Evolutionary conservation across 805 yeast genomes (phyloP).

Genomic region (Candida vaughaniae): DNA sequence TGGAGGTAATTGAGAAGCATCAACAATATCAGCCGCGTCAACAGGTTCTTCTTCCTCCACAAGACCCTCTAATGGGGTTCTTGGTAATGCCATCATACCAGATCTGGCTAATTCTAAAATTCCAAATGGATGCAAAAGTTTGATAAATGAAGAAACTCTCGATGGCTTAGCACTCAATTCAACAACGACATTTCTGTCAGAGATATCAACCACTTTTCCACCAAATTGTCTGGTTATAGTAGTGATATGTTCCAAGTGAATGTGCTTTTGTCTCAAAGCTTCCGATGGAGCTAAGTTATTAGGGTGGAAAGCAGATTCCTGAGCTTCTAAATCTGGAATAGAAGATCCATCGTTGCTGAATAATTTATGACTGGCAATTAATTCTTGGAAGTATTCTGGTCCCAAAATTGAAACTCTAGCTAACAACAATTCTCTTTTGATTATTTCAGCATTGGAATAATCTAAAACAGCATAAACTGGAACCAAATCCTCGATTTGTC

Average conservation of each 20-base stretch:
- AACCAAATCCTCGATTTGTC: slow-evolving; percentile 96
- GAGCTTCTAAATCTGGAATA: slow-evolving; percentile 43
- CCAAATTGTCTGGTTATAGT: slow-evolving; percentile 84
- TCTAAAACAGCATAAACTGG: slow-evolving; percentile 98
- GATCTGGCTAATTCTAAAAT: slow-evolving; percentile 94
- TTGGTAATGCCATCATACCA: slow-evolving; percentile 98
- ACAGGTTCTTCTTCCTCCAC: slow-evolving; percentile 45
- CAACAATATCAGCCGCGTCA: slow-evolving; percentile 72
- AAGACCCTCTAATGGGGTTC: slow-evolving; percentile 76
- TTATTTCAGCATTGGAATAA: slow-evolving; percentile 85
- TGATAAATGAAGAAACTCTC: slow-evolving; percentile 81
- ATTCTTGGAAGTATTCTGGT: slow-evolving; percentile 96
- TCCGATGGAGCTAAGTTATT: slow-evolving; percentile 86
- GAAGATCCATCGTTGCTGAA: slow-evolving; percentile 38
- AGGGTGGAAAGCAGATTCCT: slow-evolving; percentile 70
- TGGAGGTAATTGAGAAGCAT: slow-evolving; percentile 89
- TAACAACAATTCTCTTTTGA: slow-evolving; percentile 84
- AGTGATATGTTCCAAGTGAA: slow-evolving; percentile 81
- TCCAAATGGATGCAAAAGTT: slow-evolving; percentile 92
- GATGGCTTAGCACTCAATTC: slow-evolving; percentile 94
- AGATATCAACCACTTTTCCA: slow-evolving; percentile 87
- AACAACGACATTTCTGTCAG: slow-evolving; percentile 90
- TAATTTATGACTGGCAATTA: slow-evolving; percentile 78
- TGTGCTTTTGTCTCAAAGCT: slow-evolving; percentile 90
- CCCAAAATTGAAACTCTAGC: slow-evolving; percentile 93